Evolutionary conservation across 140 eudicot genomes (phyloP).

Genomic region (Artemisia princeps): DNA sequence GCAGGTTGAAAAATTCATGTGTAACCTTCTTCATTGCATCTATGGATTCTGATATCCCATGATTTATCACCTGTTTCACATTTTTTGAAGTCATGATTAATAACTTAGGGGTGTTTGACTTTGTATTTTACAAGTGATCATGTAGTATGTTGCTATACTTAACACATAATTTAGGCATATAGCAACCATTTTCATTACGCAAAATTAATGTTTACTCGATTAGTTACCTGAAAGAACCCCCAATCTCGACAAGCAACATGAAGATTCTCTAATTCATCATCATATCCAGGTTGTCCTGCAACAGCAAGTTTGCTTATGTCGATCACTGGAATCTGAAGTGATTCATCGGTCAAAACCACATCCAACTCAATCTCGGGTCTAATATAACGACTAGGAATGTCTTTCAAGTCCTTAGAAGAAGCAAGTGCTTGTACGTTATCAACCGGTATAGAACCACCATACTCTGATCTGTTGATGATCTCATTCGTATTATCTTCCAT

Average conservation of each 20-base stretch:
- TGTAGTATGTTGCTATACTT: too few relatives aligned
- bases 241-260: conserved; percentile 55
- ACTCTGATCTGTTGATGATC: conserved; percentile 14
- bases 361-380: conserved; percentile 35
- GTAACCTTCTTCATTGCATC: conserved; percentile 46
- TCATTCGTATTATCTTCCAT: conserved; percentile 16
- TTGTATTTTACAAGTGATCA: too few relatives aligned
- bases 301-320: conserved; percentile 33
- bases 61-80: conserved; percentile 52
- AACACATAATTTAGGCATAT: too few relatives aligned
- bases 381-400: conserved; percentile 41
- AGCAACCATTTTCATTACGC: not conserved
- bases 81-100: not conserved
- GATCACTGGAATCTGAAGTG: conserved; percentile 47
- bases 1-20: conserved; percentile 45
- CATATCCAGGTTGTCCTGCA: conserved; percentile 18
- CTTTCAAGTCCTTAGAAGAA: conserved; percentile 24
- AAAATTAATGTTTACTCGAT: not conserved
- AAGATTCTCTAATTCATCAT: conserved; percentile 37
- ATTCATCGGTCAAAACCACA: conserved; percentile 28
- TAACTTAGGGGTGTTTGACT: not conserved
- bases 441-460: conserved; percentile 52
- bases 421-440: conserved; percentile 46
- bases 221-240: conserved; percentile 63
- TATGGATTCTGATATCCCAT: conserved; percentile 36